Evolutionary conservation across 352 stramenopile genomes (phyloP).

Genomic region (Phytophthora podocarpi): DNA sequence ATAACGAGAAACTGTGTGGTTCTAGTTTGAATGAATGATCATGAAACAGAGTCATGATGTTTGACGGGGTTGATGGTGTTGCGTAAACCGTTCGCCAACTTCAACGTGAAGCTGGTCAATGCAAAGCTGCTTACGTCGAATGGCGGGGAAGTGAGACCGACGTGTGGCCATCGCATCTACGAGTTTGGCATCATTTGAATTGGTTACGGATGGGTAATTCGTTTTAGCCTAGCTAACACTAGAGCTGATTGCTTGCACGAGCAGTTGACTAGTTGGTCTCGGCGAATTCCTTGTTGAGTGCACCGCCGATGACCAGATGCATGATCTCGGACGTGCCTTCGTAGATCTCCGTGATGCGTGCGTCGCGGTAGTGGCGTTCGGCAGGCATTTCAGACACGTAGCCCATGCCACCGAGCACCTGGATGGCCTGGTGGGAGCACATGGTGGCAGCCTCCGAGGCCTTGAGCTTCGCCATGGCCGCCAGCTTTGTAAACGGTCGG

Average conservation of each 20-base stretch:
- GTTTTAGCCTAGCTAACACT: background rate
- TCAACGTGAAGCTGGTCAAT: conserved; percentile 28
- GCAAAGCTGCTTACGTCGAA: conserved; percentile 32
- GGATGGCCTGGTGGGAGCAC: conserved; percentile 96
- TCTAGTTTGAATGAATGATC: too few species aligned
- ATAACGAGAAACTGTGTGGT: too few species aligned
- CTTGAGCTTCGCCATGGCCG: conserved; percentile 97
- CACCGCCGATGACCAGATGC: conserved; percentile 95
- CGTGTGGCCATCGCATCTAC: conserved; percentile 2
- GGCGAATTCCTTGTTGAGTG: conserved; percentile 97
- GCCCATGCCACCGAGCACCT: conserved; percentile 95
- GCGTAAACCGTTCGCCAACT: conserved; percentile 30
- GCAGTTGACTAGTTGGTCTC: conserved; percentile 44
- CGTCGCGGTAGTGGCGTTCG: conserved; percentile 97
- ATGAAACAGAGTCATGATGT: background rate
- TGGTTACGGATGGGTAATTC: background rate
- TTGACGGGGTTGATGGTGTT: conserved; percentile 2
- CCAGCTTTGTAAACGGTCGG: conserved; percentile 91
- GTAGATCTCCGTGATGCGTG: conserved; percentile 98
- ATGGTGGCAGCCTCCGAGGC: conserved; percentile 96
- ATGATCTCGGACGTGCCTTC: conserved; percentile 98
- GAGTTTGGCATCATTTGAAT: conserved; percentile 8
- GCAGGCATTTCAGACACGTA: conserved; percentile 98
- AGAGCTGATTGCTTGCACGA: background rate
- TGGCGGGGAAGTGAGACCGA: conserved; percentile 2